These are phyloP conservation scores for Colletotrichum scovillei DNA, from an alignment of 2,329 filamentous ascomycete species.

Conservation along the genomic window DNA sequence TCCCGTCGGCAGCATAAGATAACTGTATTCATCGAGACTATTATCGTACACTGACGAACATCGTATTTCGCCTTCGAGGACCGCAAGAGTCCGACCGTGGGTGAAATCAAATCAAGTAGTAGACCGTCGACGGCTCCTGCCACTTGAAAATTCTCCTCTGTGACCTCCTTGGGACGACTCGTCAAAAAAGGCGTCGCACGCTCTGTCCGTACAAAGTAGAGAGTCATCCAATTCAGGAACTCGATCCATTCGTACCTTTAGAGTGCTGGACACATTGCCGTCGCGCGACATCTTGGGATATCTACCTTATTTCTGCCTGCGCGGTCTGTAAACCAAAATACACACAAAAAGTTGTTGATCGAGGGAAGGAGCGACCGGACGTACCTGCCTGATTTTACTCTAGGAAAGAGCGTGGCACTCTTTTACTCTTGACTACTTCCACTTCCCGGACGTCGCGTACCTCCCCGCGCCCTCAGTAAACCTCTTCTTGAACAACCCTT, in stretches of 20 bases:
- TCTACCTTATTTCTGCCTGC: conserved; percentile 14
- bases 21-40: conserved; percentile 17
- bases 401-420: conserved; percentile 7
- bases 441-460: conserved; percentile 22
- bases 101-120: conserved; percentile 32
- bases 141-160: conserved; percentile 34
- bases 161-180: conserved; percentile 31
- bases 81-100: conserved; percentile 30
- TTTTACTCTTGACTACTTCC: conserved; percentile 18
- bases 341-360: conserved; percentile 11
- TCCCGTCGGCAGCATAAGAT: conserved; percentile 9
- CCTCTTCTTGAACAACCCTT: conserved; percentile 14
- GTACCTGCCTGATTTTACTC: conserved; percentile 9
- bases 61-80: conserved; percentile 18
- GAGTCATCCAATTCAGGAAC: conserved; percentile 25
- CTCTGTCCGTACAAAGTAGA: conserved; percentile 34
- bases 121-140: conserved; percentile 31
- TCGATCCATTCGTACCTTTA: conserved; percentile 31
- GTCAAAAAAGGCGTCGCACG: conserved; percentile 30
- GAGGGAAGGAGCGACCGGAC: conserved; percentile 21
- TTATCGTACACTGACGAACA: conserved; percentile 28
- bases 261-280: conserved; percentile 11
- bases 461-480: conserved; percentile 27
- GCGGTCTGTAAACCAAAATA: conserved; percentile 30
- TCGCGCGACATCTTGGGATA: conserved; percentile 17